A percentile compares a stretch with the other conserved stretches of the same genome.
These are phyloP conservation scores for Schrenkiella parvula DNA, from an alignment of 345 rosid species.

Conservation along the genomic window DNA sequence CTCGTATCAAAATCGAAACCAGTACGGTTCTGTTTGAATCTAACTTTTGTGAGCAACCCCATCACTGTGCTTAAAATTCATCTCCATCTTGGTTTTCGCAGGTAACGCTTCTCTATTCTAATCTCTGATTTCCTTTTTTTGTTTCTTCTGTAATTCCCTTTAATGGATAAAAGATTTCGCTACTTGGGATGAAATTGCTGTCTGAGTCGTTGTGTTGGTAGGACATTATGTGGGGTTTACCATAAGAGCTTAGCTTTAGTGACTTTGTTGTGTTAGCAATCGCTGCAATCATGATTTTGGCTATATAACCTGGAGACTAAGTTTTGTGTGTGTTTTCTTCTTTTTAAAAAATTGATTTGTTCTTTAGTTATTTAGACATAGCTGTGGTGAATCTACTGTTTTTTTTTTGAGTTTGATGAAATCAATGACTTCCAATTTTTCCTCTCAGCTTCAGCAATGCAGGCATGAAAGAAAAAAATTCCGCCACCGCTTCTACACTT, in stretches of 20 bases:
- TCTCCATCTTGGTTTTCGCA: not conserved
- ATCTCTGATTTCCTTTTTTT: not conserved
- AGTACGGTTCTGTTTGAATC: not conserved
- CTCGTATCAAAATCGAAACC: not conserved
- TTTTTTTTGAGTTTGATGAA: not conserved
- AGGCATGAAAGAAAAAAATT: conserved; percentile 77
- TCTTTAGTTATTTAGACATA: not conserved
- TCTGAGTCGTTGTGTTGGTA: not conserved
- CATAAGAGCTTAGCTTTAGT: not conserved
- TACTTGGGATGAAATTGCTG: not conserved
- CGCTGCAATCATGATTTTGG: not conserved
- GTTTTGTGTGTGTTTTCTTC: not conserved
- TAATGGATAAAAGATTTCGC: not conserved
- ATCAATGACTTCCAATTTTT: not conserved
- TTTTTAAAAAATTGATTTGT: not conserved
- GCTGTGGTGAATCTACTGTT: conserved; percentile 4
- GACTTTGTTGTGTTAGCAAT: not conserved
- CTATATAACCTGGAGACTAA: not conserved
- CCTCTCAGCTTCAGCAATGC: conserved; percentile 29
- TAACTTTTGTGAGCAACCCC: not conserved
- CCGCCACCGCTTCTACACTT: conserved; percentile 52
- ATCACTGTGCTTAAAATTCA: not conserved
- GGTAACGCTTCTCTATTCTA: conserved; percentile 13
- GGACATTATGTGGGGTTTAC: not conserved
- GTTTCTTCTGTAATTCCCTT: not conserved